Evolutionary conservation across 805 yeast species (phyloP).

Genomic region (Saccharomyces kudriavzevii): DNA sequence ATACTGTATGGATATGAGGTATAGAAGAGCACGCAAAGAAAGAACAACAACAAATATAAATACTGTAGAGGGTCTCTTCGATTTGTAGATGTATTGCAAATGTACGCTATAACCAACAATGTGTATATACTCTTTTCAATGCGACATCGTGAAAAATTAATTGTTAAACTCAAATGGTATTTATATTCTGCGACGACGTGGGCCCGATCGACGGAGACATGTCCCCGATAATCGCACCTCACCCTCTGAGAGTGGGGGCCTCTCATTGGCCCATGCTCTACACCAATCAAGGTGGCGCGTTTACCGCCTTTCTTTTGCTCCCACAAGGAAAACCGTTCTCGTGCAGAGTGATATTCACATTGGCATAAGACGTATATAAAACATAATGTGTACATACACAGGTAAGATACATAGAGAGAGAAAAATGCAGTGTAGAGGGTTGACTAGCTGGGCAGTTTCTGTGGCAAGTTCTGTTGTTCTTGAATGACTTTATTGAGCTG

Average conservation of each 20-base stretch:
- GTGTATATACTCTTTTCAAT: neutral
- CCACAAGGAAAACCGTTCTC: neutral
- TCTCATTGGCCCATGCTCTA: neutral
- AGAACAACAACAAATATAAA: neutral
- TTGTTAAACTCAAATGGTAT: neutral
- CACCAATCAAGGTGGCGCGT: neutral
- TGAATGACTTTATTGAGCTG: constrained; percentile 27
- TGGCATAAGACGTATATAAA: neutral
- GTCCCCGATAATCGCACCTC: neutral
- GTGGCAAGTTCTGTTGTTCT: neutral
- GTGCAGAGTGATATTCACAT: neutral
- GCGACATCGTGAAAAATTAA: neutral
- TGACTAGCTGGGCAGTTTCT: neutral
- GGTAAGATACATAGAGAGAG: neutral
- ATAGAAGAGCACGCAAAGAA: neutral
- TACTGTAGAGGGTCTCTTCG: neutral
- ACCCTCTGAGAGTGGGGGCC: neutral
- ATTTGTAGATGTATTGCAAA: neutral
- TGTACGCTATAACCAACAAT: neutral
- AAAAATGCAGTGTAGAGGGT: neutral
- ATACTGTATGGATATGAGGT: neutral
- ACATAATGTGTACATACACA: no score
- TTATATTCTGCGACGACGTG: neutral
- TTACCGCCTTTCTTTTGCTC: neutral
- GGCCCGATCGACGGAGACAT: neutral